phyloP scores from a whole-genome alignment of 2,329 filamentous ascomycete genomes.

The Sclerotinia borealis region DNA sequence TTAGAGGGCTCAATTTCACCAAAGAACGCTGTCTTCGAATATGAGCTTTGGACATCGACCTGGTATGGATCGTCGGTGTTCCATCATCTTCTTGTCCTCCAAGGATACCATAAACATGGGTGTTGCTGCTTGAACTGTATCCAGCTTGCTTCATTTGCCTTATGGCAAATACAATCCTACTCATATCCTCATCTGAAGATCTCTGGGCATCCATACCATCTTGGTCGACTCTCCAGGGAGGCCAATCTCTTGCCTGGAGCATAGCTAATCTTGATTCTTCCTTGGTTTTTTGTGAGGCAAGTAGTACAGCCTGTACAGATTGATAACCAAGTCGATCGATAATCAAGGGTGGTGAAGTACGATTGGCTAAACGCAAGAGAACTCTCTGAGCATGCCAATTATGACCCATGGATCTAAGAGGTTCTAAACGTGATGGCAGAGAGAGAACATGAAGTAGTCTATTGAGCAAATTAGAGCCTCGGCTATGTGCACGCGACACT shows the following conservation, averaged over 20 bases:
- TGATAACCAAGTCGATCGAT: constrained; percentile 47
- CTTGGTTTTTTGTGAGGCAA: constrained; percentile 47
- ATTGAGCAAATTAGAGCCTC: constrained; percentile 37
- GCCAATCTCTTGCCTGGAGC: constrained; percentile 50
- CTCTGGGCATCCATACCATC: constrained; percentile 55
- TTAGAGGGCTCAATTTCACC: neutral
- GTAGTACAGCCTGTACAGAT: constrained; percentile 48
- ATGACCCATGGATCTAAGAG: constrained; percentile 37
- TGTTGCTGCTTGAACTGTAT: constrained; percentile 41
- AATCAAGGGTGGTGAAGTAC: constrained; percentile 43
- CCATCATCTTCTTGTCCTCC: constrained; percentile 46
- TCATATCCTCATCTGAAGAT: constrained; percentile 46
- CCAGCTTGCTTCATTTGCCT: constrained; percentile 51
- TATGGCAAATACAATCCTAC: constrained; percentile 47
- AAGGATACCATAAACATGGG: constrained; percentile 45
- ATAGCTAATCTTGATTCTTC: constrained; percentile 44
- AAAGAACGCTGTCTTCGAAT: constrained; percentile 8
- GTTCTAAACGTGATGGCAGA: constrained; percentile 31
- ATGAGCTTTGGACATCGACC: constrained; percentile 30
- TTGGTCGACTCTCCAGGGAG: constrained; percentile 51
- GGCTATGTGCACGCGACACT: constrained; percentile 11
- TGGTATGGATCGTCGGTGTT: constrained; percentile 52
- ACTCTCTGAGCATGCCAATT: constrained; percentile 54
- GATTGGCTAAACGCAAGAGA: constrained; percentile 47
- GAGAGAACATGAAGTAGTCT: constrained; percentile 36